These are phyloP conservation scores for Podaxis carcinomalis DNA, from an alignment of 768 basidiomycete species.

Conservation along the genomic window DNA sequence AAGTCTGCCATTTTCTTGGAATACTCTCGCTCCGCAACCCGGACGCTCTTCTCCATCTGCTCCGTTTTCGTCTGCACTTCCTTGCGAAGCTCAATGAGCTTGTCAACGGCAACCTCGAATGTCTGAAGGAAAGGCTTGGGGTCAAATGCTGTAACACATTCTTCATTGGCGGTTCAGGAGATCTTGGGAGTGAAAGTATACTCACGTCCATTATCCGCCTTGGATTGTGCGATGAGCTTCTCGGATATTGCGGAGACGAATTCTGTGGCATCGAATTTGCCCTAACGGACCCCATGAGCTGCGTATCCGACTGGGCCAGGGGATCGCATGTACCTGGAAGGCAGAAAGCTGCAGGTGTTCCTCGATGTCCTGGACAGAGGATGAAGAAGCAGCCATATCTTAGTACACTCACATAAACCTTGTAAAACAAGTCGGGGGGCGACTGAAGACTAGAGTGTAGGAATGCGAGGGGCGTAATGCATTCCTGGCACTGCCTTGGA, in stretches of 20 bases:
- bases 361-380: slow-evolving; percentile 28
- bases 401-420: neutral
- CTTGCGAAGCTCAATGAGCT: slow-evolving; percentile 79
- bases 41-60: slow-evolving; percentile 88
- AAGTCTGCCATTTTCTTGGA: slow-evolving; percentile 92
- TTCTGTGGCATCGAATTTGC: slow-evolving; percentile 89
- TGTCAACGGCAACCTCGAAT: slow-evolving; percentile 89
- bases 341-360: slow-evolving; percentile 47
- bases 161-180: neutral
- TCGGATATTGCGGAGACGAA: slow-evolving; percentile 85
- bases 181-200: slow-evolving; percentile 5
- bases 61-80: slow-evolving; percentile 90
- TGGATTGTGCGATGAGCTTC: slow-evolving; percentile 82
- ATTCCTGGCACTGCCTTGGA: neutral
- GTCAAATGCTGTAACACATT: slow-evolving; percentile 71
- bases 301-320: neutral
- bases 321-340: slow-evolving; percentile 44
- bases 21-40: slow-evolving; percentile 88
- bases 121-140: slow-evolving; percentile 90
- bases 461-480: neutral
- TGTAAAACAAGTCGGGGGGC: neutral
- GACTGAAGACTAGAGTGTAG: neutral
- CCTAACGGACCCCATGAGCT: slow-evolving; percentile 36
- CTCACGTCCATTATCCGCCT: slow-evolving; percentile 75
- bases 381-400: slow-evolving; percentile 13